Evolutionary conservation across 2,329 filamentous ascomycete species (phyloP).

Genomic region (Chalaropsis ovoidea): DNA sequence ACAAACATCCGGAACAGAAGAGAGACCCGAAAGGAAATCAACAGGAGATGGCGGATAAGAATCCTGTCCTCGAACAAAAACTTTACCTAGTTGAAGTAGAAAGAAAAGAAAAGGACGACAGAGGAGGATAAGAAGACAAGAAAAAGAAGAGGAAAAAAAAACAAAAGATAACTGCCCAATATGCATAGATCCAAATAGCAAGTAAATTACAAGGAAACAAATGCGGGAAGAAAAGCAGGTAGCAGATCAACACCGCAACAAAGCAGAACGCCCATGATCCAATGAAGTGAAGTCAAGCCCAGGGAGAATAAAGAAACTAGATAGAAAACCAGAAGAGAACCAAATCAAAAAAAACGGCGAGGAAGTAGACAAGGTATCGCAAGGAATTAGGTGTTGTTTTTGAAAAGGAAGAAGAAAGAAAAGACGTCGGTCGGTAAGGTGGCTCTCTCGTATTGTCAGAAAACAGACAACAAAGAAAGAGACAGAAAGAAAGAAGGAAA

Average conservation of each 20-base stretch:
- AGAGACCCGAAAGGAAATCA: neutral
- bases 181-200: constrained; percentile 7
- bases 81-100: constrained; percentile 3
- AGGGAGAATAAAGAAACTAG: constrained; percentile 4
- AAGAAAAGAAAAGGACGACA: neutral
- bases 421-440: neutral
- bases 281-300: constrained; percentile 14
- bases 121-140: neutral
- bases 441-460: neutral
- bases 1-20: neutral
- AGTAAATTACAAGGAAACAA: constrained; percentile 15
- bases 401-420: neutral
- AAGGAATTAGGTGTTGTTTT: constrained; percentile 14
- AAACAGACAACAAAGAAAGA: constrained; percentile 6
- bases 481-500: constrained; percentile 6
- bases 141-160: constrained; percentile 13
- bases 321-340: constrained; percentile 1
- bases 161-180: neutral
- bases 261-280: constrained; percentile 15
- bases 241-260: constrained; percentile 21
- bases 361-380: constrained; percentile 15
- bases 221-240: constrained; percentile 9
- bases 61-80: neutral
- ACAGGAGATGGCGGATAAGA: neutral
- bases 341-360: constrained; percentile 8